Conservation (phyloP, 1,139 yeast genomes). For the Geotrichum bryndzae region DNA sequence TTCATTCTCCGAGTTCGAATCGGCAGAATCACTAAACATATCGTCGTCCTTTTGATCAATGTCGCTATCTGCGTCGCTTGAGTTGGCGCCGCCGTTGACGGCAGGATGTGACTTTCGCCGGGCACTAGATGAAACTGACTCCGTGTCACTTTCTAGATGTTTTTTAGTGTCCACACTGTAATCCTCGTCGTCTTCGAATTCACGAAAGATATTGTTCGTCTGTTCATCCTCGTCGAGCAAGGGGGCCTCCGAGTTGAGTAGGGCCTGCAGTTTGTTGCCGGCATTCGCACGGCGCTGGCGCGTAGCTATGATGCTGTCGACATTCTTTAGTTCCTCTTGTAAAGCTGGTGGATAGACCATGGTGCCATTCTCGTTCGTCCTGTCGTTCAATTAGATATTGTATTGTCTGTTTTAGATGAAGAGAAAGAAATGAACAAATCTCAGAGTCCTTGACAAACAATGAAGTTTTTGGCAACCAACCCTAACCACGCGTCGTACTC, state of each 20-base stretch:
- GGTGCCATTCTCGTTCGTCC: not conserved
- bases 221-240: slow-evolving; percentile 51
- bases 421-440: not conserved
- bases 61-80: not conserved
- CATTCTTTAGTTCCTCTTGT: slow-evolving; percentile 8
- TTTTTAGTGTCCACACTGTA: slow-evolving; percentile 44
- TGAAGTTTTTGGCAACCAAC: not conserved
- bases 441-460: not conserved
- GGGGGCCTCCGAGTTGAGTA: slow-evolving; percentile 62
- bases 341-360: not conserved
- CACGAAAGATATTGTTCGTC: slow-evolving; percentile 71
- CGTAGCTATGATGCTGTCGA: slow-evolving; percentile 44
- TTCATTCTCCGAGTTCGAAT: slow-evolving; percentile 26
- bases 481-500: not conserved
- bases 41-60: slow-evolving; percentile 25
- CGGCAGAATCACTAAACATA: slow-evolving; percentile 32
- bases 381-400: not conserved
- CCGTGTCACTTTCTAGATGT: not conserved
- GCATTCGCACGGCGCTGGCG: slow-evolving; percentile 81
- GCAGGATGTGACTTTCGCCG: not conserved
- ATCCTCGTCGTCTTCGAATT: slow-evolving; percentile 79
- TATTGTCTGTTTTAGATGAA: not conserved
- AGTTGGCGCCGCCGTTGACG: not conserved
- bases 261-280: slow-evolving; percentile 72
- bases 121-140: not conserved